A percentile compares a stretch with the other conserved stretches of the same genome.
phyloP scores from a whole-genome alignment of 2,329 filamentous ascomycete genomes.

The Fusarium anthophilum region DNA sequence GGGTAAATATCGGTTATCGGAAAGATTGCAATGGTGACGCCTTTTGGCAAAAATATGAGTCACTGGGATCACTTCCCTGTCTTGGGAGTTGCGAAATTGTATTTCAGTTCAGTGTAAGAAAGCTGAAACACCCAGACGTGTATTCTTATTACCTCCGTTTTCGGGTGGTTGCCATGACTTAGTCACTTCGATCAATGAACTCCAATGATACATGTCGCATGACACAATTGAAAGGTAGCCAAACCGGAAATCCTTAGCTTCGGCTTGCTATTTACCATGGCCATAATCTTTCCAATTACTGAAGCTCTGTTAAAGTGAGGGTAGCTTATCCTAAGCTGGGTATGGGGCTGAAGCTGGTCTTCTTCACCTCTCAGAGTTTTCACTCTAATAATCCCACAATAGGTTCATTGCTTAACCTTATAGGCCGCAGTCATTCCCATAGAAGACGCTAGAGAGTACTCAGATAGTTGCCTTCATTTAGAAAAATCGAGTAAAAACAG shows the following conservation, averaged over 20 bases:
- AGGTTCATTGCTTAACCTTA: not conserved
- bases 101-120: too few species aligned
- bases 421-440: too few species aligned
- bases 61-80: not conserved
- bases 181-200: not conserved
- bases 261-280: not conserved
- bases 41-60: conserved; percentile 15
- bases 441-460: not conserved
- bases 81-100: too few species aligned
- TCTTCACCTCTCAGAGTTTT: not conserved
- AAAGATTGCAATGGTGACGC: not conserved
- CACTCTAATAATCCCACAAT: not conserved
- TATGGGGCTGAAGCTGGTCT: not conserved
- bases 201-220: not conserved
- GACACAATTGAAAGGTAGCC: not conserved
- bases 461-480: not conserved
- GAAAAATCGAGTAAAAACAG: not conserved
- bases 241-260: not conserved
- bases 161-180: not conserved
- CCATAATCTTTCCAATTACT: not conserved
- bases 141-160: not conserved
- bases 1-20: conserved; percentile 39
- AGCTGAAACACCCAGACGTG: not conserved
- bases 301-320: not conserved
- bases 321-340: not conserved